Evolutionary conservation across 768 basidiomycete species (phyloP).

Genomic region (Boletus reticulatus): DNA sequence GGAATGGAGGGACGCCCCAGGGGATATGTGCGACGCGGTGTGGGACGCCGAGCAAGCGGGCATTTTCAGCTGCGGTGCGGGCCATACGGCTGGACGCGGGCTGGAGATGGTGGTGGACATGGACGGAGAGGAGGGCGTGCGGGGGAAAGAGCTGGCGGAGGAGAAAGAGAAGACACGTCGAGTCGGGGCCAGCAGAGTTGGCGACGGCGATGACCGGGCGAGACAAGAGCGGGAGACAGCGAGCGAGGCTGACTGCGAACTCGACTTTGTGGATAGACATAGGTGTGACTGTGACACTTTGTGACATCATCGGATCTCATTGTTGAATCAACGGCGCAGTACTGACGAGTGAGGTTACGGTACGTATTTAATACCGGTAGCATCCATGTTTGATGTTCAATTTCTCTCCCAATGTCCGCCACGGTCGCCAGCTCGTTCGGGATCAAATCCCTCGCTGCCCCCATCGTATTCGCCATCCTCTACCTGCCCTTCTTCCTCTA

Average conservation of each 20-base stretch:
- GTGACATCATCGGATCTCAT: too few relatives aligned
- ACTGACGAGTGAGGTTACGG: too few relatives aligned
- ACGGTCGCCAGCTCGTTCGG: constrained; percentile 18
- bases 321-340: too few relatives aligned
- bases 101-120: constrained; percentile 73
- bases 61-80: constrained; percentile 40
- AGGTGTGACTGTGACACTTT: too few relatives aligned
- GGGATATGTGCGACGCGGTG: constrained; percentile 49
- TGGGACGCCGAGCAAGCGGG: constrained; percentile 41
- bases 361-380: too few relatives aligned
- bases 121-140: constrained; percentile 51
- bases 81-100: constrained; percentile 56
- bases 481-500: constrained; percentile 21
- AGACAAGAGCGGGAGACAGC: constrained; percentile 6
- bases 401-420: constrained; percentile 1
- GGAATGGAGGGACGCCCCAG: constrained; percentile 58
- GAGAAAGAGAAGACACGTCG: constrained; percentile 73
- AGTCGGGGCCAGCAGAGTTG: constrained; percentile 83
- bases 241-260: constrained; percentile 44
- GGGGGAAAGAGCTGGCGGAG: constrained; percentile 41
- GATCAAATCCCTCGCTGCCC: constrained; percentile 23
- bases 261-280: constrained; percentile 47
- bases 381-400: too few relatives aligned
- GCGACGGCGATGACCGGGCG: constrained; percentile 47
- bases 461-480: constrained; percentile 26